Evolutionary conservation across 768 basidiomycete species (phyloP).

Genomic region (Phanerochaete sordida): DNA sequence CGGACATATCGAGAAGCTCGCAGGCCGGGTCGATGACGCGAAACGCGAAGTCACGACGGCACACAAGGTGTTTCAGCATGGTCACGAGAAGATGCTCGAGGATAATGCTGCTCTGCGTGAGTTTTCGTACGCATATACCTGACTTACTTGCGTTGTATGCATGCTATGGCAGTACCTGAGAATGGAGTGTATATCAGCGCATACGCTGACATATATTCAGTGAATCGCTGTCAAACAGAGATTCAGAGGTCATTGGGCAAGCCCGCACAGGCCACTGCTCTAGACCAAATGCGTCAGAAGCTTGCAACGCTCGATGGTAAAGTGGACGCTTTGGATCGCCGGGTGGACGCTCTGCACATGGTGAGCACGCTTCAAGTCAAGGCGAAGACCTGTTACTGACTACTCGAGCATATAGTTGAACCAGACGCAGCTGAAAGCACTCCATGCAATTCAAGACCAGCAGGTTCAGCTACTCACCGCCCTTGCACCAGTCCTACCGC

Average conservation of each 20-base stretch:
- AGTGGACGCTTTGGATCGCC: constrained; percentile 22
- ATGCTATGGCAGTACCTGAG: too few species aligned
- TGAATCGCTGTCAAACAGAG: constrained; percentile 60
- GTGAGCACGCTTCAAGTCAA: constrained; percentile 9
- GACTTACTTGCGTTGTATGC: too few species aligned
- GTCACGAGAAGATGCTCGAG: constrained; percentile 51
- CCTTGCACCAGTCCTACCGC: constrained; percentile 56
- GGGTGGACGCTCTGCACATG: constrained; percentile 20
- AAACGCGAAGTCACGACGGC: constrained; percentile 49
- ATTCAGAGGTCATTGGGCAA: constrained; percentile 54
- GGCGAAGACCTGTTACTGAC: neutral
- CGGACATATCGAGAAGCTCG: constrained; percentile 48
- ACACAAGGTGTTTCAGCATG: constrained; percentile 55
- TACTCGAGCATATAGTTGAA: constrained; percentile 19
- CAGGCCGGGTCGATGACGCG: constrained; percentile 47
- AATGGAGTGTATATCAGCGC: neutral
- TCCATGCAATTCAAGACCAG: constrained; percentile 62
- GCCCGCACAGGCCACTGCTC: constrained; percentile 44
- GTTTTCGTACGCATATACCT: constrained; percentile 25
- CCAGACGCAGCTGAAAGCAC: constrained; percentile 42
- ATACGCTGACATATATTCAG: constrained; percentile 30
- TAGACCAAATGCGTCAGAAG: constrained; percentile 15
- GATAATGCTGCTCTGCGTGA: constrained; percentile 56
- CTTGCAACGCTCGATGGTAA: constrained; percentile 12
- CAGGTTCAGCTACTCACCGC: constrained; percentile 52